Evolutionary conservation across 1,284 basidiomycete genomes (phyloP), one percentile per base, ranked within the genome.

Genomic region (Naganishia cerealis): DNA sequence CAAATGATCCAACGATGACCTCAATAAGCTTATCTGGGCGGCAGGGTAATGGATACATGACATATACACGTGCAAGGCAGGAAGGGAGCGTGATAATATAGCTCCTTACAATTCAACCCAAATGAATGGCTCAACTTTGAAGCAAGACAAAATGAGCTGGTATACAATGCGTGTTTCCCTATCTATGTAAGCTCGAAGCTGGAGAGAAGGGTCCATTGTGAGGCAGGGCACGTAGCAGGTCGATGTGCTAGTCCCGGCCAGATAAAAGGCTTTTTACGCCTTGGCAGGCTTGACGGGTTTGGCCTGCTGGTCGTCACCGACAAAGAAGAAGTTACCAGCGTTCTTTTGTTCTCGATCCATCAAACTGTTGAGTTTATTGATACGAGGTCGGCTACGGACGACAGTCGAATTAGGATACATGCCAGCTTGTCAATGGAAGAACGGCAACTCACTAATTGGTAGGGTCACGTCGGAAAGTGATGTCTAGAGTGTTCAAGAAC

Each of bases 391-490:
- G 77, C 76, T 74, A 57, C 46, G 18, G 38, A 52, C 16, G 55
- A 18, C 40, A 54, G 48, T 46, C 26, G 16, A 70, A 48, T 52
- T 36, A 62, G 54, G 15, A n/a, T 52, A 38, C 6, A 36, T 29
- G 16, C 18, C 36, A 54, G 48, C 12, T 38, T 48, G 3, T 29
- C 56, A 16, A 21, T 7, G 71, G 66, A 48, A 24, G 24, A 21
- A 29, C 10, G 5, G 36, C 33, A n/a, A 73, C 73, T 67, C 42
- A 75, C 74, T 87, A 95, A 83, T 95, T 95, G 71, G 92, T 94
- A 33, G 94, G 94, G 81, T 98, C 94, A 76, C 94, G 87, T 70
- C 94, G 86, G 87, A 97, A 97, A 7, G 94, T 97, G 77, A 97
- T 93, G 80, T 96, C 91, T 36, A 97, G 84, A 10, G 89, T 91